Evolutionary conservation across 257 asterid species (phyloP), one percentile per base, ranked within the genome.

Genomic region (Petunia axillaris): DNA sequence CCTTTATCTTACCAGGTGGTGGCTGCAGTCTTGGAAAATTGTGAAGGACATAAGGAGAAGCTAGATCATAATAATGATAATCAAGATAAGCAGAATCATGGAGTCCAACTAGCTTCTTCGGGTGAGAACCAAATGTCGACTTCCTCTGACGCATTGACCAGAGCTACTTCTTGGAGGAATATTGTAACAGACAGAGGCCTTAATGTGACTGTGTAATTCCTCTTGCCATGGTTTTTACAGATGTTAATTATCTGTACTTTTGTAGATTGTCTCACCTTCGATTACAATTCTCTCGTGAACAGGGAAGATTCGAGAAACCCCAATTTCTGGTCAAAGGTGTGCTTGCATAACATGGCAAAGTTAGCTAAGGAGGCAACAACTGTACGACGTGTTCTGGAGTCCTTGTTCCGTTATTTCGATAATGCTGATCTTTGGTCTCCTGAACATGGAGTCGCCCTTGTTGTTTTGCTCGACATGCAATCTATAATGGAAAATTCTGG

Each of bases 321-420:
- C 52, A 85, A 75, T 78, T 91, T 90, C 84, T 91, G 97, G 97
- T 83, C 94, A 74, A 89, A 90, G 85, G 92, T 88, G 78, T 90
- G 97, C 90, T 89, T 91, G 89, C 90, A 89, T 81, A 91, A 91
- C 89, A 86, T 91, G 90, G 94, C 94, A 79, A 91, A 88, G 84
- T 83, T 90, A 88, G 93, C 97, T 37, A 87, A 81, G 84, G 97
- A 91, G 84, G 94, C 92, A 83, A 87, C 97, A 76, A 90, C 94
- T 75, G 88, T 87, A 44, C 89, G 97, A 67, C 97, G 92, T 82
- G 93, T 91, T 82, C 90, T 90, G 60, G 97, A 91, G 82, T 89
- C 97, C 62, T 77, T 91, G 73, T 91, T 90, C 85, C 90, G 94
- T 83, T 88, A 89, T 88, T 91, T 91, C 64, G 97, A 91, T 82